Percentiles rank a stretch among this genome's conserved stretches.
Evolutionary conservation across 805 yeast species (phyloP).

Genomic region (Dipodascopsis uninucleata): DNA sequence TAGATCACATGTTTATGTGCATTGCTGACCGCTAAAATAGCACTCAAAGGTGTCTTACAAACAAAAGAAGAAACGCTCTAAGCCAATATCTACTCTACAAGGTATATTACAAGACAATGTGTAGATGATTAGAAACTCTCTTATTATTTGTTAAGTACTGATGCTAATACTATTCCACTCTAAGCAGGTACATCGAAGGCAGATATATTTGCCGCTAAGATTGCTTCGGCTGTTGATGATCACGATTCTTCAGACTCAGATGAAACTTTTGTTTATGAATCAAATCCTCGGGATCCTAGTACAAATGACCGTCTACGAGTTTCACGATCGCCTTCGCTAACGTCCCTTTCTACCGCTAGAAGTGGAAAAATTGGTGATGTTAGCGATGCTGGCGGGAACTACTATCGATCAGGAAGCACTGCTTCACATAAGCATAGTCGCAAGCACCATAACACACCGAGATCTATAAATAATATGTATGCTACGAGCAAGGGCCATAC

Average conservation of each 20-base stretch:
- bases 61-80: slow-evolving; percentile 19
- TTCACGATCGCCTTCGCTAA: slow-evolving; percentile 17
- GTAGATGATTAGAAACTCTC: no score
- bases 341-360: slow-evolving; percentile 5
- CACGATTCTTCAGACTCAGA: slow-evolving; percentile 83
- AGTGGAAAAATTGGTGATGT: slow-evolving; percentile 5
- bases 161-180: no score
- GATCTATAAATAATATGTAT: slow-evolving; percentile 38
- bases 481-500: slow-evolving; percentile 3
- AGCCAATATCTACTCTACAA: slow-evolving; percentile 5
- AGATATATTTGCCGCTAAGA: slow-evolving; percentile 89
- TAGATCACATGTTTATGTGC: no score
- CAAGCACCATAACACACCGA: slow-evolving; percentile 10
- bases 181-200: slow-evolving; percentile 71
- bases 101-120: no score
- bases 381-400: slow-evolving; percentile 7
- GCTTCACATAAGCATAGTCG: not conserved
- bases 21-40: not conserved
- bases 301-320: slow-evolving; percentile 2
- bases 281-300: slow-evolving; percentile 35
- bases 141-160: no score
- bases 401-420: slow-evolving; percentile 2
- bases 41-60: slow-evolving; percentile 12
- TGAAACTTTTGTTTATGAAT: slow-evolving; percentile 94
- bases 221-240: slow-evolving; percentile 92